These are phyloP conservation scores for Stachybotrys elegans DNA, from an alignment of 2,329 filamentous ascomycete species.

Conservation along the genomic window DNA sequence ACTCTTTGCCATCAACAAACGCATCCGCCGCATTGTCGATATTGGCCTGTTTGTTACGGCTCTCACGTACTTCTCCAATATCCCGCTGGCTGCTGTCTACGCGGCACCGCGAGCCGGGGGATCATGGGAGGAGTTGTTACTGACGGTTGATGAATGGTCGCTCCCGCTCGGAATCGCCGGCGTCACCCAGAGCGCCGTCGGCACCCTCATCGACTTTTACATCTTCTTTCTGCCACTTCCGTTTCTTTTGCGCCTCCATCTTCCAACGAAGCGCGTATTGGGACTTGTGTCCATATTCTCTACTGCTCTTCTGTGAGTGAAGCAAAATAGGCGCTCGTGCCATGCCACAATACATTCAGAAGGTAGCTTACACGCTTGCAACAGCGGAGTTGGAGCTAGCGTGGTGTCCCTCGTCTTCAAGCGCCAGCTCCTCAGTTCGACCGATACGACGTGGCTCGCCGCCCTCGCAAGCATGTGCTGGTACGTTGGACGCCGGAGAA, in stretches of 20 bases:
- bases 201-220: constrained; percentile 9
- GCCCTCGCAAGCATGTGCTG: background rate
- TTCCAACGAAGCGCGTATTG: constrained; percentile 5
- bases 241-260: constrained; percentile 6
- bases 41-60: constrained; percentile 10
- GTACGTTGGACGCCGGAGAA: too few species aligned
- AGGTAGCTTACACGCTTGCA: background rate
- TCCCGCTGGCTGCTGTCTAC: constrained; percentile 5
- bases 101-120: constrained; percentile 6
- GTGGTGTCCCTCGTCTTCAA: constrained; percentile 1
- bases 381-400: background rate
- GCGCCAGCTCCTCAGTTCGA: background rate
- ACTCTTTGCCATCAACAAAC: constrained; percentile 9
- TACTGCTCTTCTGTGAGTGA: constrained; percentile 9
- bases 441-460: background rate
- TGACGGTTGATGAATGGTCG: background rate
- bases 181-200: constrained; percentile 5
- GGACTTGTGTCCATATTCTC: constrained; percentile 10
- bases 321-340: too few species aligned
- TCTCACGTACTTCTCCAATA: constrained; percentile 7
- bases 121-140: constrained; percentile 1
- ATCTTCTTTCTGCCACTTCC: constrained; percentile 12
- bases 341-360: too few species aligned
- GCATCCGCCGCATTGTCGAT: constrained; percentile 7
- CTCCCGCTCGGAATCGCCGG: background rate